A percentile compares a stretch with the other conserved stretches of the same genome.
Conservation (phyloP, 768 basidiomycete genomes). For the Xerocomellus amylosporus region DNA sequence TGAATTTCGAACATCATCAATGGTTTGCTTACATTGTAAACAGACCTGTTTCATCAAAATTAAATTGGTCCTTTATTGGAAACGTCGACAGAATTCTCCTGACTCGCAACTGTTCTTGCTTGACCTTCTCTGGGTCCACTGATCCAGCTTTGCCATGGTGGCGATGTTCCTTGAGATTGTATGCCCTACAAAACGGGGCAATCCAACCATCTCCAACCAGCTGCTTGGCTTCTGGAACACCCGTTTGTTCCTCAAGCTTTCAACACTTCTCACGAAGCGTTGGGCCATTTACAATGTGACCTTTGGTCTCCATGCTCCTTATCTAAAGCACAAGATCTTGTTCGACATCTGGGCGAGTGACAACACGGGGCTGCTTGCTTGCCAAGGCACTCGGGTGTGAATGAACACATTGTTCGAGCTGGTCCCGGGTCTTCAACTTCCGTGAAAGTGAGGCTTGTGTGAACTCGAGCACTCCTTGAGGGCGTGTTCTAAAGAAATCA, state of each 20-base stretch:
- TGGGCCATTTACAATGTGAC: not conserved
- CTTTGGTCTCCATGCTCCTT: not conserved
- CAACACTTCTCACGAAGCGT: not conserved
- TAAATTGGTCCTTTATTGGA: not conserved
- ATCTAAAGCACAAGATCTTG: not conserved
- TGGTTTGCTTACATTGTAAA: not conserved
- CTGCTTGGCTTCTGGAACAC: not conserved
- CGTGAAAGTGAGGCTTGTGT: not conserved
- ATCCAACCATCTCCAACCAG: not conserved
- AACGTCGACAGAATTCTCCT: not conserved
- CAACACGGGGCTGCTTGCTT: not conserved
- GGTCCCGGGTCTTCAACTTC: not conserved
- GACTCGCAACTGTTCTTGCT: too few relatives aligned
- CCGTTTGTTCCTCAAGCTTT: not conserved
- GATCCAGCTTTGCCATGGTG: not conserved
- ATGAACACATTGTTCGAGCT: not conserved
- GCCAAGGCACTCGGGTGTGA: not conserved
- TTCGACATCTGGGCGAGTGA: not conserved
- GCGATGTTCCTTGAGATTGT: not conserved
- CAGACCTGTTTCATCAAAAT: not conserved
- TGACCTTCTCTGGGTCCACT: not conserved
- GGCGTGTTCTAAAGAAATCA: not conserved
- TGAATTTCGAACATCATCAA: too few relatives aligned
- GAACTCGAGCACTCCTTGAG: not conserved
- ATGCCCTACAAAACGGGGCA: not conserved